Evolutionary conservation across 257 asterid species (phyloP), one percentile per base, ranked within the genome.

Genomic region (Solanum tarijense): DNA sequence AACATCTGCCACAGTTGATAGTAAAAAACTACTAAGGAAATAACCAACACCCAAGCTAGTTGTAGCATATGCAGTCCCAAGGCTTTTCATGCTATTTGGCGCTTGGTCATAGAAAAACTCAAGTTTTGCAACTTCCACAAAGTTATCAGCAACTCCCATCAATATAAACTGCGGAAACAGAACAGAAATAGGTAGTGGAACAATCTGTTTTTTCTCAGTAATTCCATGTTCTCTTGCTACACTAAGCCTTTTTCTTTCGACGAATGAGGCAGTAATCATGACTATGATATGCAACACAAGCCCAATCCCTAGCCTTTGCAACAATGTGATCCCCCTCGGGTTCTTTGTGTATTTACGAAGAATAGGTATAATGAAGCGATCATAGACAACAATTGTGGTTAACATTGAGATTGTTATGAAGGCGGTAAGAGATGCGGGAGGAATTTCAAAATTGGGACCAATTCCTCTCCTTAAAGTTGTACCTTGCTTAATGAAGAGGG

Each of bases 21-120:
- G 76, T 43, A 94, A 14, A 34, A 94, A 91, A 12, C 98, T 93
- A 87, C 98, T 94, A 83, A 96, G 81, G 87, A 92, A 94, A 79
- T 83, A 87, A 2, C 98, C 98, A 38, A 91, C 78, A 7, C 98
- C 96, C 27, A 96, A 82, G 71, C 94, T 94, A 2, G 95, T 95
- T 8, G 95, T 96, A 16, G 89, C 93, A 65, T 96, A 96, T 1
- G 98, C 92, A 0, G 98, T 90, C 21, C 98, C 98, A 0, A 96
- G 93, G 14, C 98, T 94, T 88, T 96, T 95, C 98, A 95, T 94
- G 11, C 94, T 93, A 72, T 93, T 91, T 2, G 98, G 98, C 1
- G 98, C 98, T 13, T 94, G 98, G 12, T 95, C 98, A 14, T 95
- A 95, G 90, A 95, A 95, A 72, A 95, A 93, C 88, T 95, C 98